Percentiles rank a stretch among this genome's conserved stretches.
phyloP scores from a whole-genome alignment of 495 filamentous ascomycete genomes.

The Podospora sp. region DNA sequence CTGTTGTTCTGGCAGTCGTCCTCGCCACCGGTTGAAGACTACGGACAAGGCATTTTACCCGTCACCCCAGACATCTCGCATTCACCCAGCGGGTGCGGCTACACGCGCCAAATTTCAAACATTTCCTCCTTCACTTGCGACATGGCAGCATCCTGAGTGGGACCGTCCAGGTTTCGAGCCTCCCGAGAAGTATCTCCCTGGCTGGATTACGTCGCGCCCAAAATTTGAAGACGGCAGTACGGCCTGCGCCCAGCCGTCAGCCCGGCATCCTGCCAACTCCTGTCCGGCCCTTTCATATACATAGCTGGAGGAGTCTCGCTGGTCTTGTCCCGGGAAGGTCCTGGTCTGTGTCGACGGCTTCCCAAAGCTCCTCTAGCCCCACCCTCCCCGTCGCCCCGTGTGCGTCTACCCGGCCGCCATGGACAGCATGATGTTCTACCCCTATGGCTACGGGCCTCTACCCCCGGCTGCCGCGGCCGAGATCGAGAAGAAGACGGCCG shows the following conservation, averaged over 20 bases:
- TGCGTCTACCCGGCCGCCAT: constrained; percentile 20
- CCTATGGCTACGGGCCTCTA: constrained; percentile 25
- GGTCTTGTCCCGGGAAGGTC: constrained; percentile 16
- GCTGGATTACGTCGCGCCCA: constrained; percentile 24
- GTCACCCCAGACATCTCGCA: constrained; percentile 38
- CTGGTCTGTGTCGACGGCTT: constrained; percentile 20
- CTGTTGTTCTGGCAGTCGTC: constrained; percentile 1
- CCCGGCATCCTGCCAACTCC: constrained; percentile 7
- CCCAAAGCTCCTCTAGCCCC: constrained; percentile 17
- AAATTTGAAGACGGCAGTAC: constrained; percentile 23
- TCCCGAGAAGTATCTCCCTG: constrained; percentile 7
- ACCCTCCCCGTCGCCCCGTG: constrained; percentile 20
- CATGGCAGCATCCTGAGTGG: constrained; percentile 18
- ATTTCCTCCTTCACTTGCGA: constrained; percentile 24
- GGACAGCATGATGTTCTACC: constrained; percentile 32
- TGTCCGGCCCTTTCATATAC: constrained; percentile 15
- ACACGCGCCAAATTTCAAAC: constrained; percentile 37
- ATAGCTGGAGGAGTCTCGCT: constrained; percentile 12
- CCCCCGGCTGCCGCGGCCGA: constrained; percentile 35
- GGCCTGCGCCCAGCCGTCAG: constrained; percentile 23
- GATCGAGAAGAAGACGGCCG: constrained; percentile 28
- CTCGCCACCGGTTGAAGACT: constrained; percentile 37
- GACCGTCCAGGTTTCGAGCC: constrained; percentile 17
- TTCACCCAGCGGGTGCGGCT: constrained; percentile 42
- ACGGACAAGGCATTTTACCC: constrained; percentile 39